Percentiles rank a stretch among this genome's conserved stretches.
Evolutionary conservation across 768 basidiomycete genomes (phyloP).

Genomic region (Rhodotorula kratochvilovae): DNA sequence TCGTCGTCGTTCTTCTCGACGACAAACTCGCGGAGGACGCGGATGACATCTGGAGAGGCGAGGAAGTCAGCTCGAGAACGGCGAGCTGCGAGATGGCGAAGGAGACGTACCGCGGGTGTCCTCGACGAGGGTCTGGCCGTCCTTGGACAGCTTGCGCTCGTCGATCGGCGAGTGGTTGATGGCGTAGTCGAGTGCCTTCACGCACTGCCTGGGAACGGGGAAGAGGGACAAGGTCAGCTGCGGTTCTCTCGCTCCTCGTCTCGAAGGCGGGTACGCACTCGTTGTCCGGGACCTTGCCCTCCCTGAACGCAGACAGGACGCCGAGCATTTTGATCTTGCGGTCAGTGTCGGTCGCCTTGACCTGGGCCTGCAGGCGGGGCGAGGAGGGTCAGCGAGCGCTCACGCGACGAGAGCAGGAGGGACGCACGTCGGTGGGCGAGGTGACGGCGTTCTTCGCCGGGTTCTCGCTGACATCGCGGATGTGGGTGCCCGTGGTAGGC

Average conservation of each 20-base stretch:
- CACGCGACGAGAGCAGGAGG: no score
- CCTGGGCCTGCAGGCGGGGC: neutral
- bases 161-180: slow-evolving; percentile 46
- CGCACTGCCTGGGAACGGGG: slow-evolving; percentile 7
- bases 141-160: slow-evolving; percentile 34
- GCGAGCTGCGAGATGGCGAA: no score
- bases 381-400: neutral
- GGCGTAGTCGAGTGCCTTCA: slow-evolving; percentile 62
- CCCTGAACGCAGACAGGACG: slow-evolving; percentile 62
- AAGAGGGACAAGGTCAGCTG: neutral
- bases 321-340: slow-evolving; percentile 76
- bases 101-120: slow-evolving; percentile 16
- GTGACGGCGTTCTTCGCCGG: slow-evolving; percentile 21
- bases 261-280: slow-evolving; percentile 1
- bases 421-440: neutral
- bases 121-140: slow-evolving; percentile 35
- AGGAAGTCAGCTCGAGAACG: neutral
- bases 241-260: no score
- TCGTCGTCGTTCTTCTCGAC: slow-evolving; percentile 55
- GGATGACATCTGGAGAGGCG: slow-evolving; percentile 53
- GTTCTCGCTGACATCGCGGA: slow-evolving; percentile 30
- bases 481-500: slow-evolving; percentile 29
- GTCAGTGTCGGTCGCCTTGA: slow-evolving; percentile 64
- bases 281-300: slow-evolving; percentile 46
- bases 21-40: slow-evolving; percentile 44